A percentile compares a stretch with the other conserved stretches of the same genome.
These are phyloP conservation scores for Prunus mume DNA, from an alignment of 306 rosid species.

Conservation along the genomic window DNA sequence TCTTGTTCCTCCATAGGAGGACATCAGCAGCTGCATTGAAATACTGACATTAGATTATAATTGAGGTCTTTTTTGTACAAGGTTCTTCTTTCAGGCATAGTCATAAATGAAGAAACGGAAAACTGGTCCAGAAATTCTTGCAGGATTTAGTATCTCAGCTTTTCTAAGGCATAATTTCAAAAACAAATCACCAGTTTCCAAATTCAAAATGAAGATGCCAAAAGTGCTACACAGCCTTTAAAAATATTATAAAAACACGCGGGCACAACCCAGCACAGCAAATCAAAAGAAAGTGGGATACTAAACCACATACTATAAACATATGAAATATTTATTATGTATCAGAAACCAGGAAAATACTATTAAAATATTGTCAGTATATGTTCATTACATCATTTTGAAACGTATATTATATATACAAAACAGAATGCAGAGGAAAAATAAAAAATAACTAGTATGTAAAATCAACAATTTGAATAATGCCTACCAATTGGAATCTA, in stretches of 20 bases:
- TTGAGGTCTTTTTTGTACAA: not conserved
- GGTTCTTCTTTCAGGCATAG: not conserved
- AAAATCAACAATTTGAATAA: not conserved
- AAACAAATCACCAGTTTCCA: not conserved
- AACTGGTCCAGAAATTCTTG: not conserved
- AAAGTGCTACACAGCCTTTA: not conserved
- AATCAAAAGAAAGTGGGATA: not conserved
- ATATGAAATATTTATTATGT: not conserved
- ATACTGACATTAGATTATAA: slow-evolving; percentile 14
- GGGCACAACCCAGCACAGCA: not conserved
- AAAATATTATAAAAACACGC: no score
- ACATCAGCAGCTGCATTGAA: slow-evolving; percentile 80
- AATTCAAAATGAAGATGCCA: not conserved
- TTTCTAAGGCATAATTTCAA: not conserved
- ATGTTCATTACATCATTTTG: not conserved
- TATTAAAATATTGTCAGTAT: not conserved
- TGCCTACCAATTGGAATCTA: not conserved
- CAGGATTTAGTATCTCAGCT: not conserved
- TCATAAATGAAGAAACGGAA: not conserved
- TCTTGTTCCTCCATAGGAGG: slow-evolving; percentile 83
- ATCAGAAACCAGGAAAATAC: not conserved
- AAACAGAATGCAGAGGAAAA: not conserved
- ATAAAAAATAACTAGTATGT: not conserved
- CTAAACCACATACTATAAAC: not conserved
- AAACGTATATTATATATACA: not conserved